Evolutionary conservation across 306 rosid genomes (phyloP), one percentile per base, ranked within the genome.

Genomic region (Cucumis cinereus): DNA sequence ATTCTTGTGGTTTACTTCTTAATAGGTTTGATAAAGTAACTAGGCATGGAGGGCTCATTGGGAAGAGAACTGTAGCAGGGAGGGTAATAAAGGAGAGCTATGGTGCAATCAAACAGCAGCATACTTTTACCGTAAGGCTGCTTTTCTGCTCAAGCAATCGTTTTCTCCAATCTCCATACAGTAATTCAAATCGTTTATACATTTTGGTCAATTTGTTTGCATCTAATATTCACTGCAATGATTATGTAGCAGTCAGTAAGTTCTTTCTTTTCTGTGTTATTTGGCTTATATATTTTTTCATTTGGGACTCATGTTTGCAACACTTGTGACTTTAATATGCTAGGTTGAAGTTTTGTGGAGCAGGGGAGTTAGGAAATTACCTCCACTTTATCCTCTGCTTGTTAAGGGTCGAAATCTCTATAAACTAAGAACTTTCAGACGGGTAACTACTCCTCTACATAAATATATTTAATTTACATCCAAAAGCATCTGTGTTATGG

Each of bases 321-420:
- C 64, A 56, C 76, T 55, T 75, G 26, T 58, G 50, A 24, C 35
- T 23, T 20, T 66, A 43, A 55, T 69, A 77, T 82, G 56, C 77
- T 84, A 85, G 96, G 92, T 90, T 57, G 97, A 92, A 80, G 97
- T 92, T 76, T 22, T 92, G 68, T 90, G 97, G 96, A 92, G 90
- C 85, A 82, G 71, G 76, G 96, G 97, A 36, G 61, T 74, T 73
- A 82, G 76, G 81, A 86, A 84, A 74, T 76, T 92, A 84, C 77
- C 86, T 63, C 85, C 86, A 8, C 90, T 87, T 58, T 87, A 54
- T 81, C 89, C 92, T 79, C 69, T 90, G 81, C 96, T 92, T 77
- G 89, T 92, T 38, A 92, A 90, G 90, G 97, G 96, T 16, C 91
- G 93, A 15, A 92, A 92, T 78, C 97, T 92, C 76, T 92, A 92